A percentile compares a stretch with the other conserved stretches of the same genome.
These are phyloP conservation scores for Boletus pseudo-olivaceus DNA, from an alignment of 768 basidiomycete genomes.

Conservation along the genomic window DNA sequence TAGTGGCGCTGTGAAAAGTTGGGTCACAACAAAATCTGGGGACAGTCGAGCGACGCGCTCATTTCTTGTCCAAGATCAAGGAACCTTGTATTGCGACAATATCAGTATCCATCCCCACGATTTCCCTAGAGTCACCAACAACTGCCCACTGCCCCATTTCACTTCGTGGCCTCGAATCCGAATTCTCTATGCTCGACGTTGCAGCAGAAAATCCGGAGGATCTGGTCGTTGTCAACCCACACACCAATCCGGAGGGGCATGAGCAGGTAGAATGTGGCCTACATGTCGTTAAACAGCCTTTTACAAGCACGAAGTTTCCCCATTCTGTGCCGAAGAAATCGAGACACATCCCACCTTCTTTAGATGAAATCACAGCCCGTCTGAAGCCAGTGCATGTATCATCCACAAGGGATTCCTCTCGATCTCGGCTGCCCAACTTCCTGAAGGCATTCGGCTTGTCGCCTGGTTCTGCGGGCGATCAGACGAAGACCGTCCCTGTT, in stretches of 20 bases:
- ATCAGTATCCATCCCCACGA: slow-evolving; percentile 53
- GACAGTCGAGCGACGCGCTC: slow-evolving; percentile 69
- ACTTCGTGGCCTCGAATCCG: slow-evolving; percentile 63
- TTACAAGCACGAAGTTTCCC: not conserved
- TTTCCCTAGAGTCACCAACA: slow-evolving; percentile 66
- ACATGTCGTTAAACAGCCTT: slow-evolving; percentile 28
- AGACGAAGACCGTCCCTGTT: slow-evolving; percentile 35
- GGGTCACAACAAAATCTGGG: slow-evolving; percentile 1
- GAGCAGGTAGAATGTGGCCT: slow-evolving; percentile 65
- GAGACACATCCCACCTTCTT: slow-evolving; percentile 50
- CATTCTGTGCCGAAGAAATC: slow-evolving; percentile 7
- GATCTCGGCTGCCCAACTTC: slow-evolving; percentile 35
- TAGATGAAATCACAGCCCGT: slow-evolving; percentile 73
- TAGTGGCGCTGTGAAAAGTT: not conserved
- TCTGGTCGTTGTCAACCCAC: not conserved
- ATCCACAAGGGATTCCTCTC: slow-evolving; percentile 19
- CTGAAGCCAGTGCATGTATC: slow-evolving; percentile 31
- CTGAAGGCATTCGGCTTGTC: slow-evolving; percentile 13
- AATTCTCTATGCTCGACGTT: slow-evolving; percentile 55
- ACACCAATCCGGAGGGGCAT: slow-evolving; percentile 39
- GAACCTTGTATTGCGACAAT: slow-evolving; percentile 62
- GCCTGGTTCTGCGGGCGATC: slow-evolving; percentile 17
- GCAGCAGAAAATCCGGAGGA: slow-evolving; percentile 24
- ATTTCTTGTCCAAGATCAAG: slow-evolving; percentile 70
- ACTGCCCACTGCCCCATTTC: slow-evolving; percentile 68